Evolutionary conservation across 441 rosid species (phyloP).

Genomic region (Populus trichocarpa): DNA sequence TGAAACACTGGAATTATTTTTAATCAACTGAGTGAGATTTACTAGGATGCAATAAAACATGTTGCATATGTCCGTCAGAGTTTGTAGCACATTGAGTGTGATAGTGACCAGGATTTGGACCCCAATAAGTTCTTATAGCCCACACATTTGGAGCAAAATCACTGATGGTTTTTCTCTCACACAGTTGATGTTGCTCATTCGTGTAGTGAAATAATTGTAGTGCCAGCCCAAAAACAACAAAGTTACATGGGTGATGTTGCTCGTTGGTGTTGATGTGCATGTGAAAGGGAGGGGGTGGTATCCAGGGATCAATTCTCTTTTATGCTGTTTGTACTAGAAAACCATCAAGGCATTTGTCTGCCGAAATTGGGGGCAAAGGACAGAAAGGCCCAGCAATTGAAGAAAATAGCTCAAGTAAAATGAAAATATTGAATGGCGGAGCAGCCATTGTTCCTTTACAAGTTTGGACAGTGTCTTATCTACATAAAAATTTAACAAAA

Average conservation of each 20-base stretch:
- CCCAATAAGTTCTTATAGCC: background rate
- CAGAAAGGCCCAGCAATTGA: background rate
- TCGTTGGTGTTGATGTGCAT: background rate
- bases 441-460: slow-evolving; percentile 3
- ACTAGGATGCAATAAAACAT: slow-evolving; percentile 6
- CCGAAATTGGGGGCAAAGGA: background rate
- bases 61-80: slow-evolving; percentile 14
- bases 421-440: background rate
- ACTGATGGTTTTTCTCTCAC: background rate
- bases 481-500: background rate
- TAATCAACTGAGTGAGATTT: slow-evolving; percentile 7
- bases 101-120: background rate
- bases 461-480: background rate
- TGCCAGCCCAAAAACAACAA: background rate
- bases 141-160: background rate
- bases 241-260: background rate
- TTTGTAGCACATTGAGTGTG: slow-evolving; percentile 2
- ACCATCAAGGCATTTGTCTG: background rate
- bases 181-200: background rate
- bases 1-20: background rate
- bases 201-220: background rate
- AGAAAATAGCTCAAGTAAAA: background rate
- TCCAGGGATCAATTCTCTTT: background rate
- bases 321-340: background rate
- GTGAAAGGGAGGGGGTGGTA: background rate